A percentile compares a stretch with the other conserved stretches of the same genome.
phyloP scores from a whole-genome alignment of 257 asterid genomes.

The Solanum pinnatisectum region DNA sequence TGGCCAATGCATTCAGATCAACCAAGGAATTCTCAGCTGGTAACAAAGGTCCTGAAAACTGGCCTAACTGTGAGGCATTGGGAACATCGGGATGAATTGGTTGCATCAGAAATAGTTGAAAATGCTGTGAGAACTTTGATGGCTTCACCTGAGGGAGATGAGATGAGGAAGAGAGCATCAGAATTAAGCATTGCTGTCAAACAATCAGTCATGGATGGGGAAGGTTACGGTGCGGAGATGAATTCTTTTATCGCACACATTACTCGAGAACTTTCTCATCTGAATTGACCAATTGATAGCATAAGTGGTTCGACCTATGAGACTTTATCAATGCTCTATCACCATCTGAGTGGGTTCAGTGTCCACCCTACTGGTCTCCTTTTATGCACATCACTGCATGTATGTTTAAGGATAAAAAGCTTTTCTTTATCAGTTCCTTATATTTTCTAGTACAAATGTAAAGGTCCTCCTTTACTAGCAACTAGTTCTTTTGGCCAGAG shows the following conservation, averaged over 20 bases:
- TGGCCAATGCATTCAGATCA: slow-evolving; percentile 68
- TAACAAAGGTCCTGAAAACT: slow-evolving; percentile 22
- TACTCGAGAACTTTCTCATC: background rate
- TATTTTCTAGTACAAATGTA: too few relatives aligned
- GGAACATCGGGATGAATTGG: slow-evolving; percentile 6
- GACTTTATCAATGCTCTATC: background rate
- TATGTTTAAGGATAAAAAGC: background rate
- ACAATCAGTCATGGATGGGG: slow-evolving; percentile 1
- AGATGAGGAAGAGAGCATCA: slow-evolving; percentile 18
- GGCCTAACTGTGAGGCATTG: slow-evolving; percentile 32
- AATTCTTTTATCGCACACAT: slow-evolving; percentile 17
- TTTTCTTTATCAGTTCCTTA: background rate
- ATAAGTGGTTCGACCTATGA: background rate
- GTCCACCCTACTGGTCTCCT: background rate
- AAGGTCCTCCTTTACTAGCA: too few relatives aligned
- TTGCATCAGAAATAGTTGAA: slow-evolving; percentile 21
- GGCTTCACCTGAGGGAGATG: slow-evolving; percentile 37
- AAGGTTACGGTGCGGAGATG: background rate
- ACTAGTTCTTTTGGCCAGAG: too few relatives aligned
- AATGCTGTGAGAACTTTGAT: slow-evolving; percentile 32
- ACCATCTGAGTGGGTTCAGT: background rate
- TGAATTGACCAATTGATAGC: background rate
- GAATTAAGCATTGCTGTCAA: background rate
- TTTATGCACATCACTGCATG: background rate
- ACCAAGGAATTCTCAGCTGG: slow-evolving; percentile 31